These are phyloP conservation scores for Suhomyces yuchorum DNA, from an alignment of 1,139 yeast species.

Conservation along the genomic window DNA sequence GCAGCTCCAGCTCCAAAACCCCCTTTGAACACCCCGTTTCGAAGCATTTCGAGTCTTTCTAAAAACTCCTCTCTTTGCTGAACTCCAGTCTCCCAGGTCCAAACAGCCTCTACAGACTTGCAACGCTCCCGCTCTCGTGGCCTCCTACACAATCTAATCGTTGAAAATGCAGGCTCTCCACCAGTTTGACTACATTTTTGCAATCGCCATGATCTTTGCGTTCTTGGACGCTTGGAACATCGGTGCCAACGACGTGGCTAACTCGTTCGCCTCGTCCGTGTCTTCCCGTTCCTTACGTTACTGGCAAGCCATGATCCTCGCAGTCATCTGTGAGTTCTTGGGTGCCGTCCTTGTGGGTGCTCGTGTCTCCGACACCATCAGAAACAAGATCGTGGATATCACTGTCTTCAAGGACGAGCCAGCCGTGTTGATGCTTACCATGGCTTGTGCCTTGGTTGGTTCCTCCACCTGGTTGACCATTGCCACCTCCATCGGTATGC, in stretches of 20 bases:
- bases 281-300: slow-evolving; percentile 69
- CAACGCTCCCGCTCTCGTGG: background rate
- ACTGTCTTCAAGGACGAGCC: slow-evolving; percentile 54
- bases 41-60: background rate
- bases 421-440: slow-evolving; percentile 70
- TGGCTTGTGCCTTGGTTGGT: slow-evolving; percentile 77
- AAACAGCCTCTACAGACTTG: background rate
- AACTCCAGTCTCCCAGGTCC: too few relatives aligned
- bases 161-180: slow-evolving; percentile 38
- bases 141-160: too few relatives aligned
- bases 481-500: slow-evolving; percentile 70
- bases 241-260: slow-evolving; percentile 84
- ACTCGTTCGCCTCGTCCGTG: slow-evolving; percentile 69
- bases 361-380: slow-evolving; percentile 69
- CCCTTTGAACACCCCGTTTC: background rate
- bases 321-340: slow-evolving; percentile 67
- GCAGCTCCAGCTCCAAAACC: background rate
- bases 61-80: background rate
- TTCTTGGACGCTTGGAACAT: slow-evolving; percentile 81
- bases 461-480: slow-evolving; percentile 72
- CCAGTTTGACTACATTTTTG: slow-evolving; percentile 67
- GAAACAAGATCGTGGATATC: slow-evolving; percentile 60
- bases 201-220: slow-evolving; percentile 69
- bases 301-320: slow-evolving; percentile 75
- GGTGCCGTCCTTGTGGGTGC: slow-evolving; percentile 78